phyloP scores from a whole-genome alignment of 2,329 filamentous ascomycete species.

The Ascosphaera acerosa region DNA sequence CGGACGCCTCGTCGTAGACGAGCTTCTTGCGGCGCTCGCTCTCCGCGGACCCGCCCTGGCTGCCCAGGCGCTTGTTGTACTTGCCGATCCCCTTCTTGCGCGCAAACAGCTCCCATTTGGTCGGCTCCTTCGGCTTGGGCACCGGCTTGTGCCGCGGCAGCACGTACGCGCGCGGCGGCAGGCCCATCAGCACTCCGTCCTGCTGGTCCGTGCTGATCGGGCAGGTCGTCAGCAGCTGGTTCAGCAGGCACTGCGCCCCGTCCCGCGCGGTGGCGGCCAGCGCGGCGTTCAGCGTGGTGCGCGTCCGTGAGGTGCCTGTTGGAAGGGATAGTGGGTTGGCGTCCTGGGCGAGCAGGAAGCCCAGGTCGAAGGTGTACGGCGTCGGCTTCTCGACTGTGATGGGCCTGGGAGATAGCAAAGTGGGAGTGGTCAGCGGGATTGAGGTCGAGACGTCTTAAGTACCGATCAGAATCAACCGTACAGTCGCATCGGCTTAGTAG shows the following conservation, averaged over 20 bases:
- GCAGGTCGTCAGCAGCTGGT: constrained; percentile 80
- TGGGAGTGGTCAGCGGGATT: too few relatives aligned
- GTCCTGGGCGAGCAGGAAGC: constrained; percentile 65
- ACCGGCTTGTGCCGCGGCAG: constrained; percentile 84
- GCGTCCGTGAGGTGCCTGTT: constrained; percentile 9
- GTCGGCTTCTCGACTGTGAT: constrained; percentile 56
- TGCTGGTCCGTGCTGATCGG: constrained; percentile 40
- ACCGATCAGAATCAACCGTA: too few relatives aligned
- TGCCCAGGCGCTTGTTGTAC: constrained; percentile 40
- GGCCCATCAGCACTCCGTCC: constrained; percentile 48
- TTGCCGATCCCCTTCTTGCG: constrained; percentile 83
- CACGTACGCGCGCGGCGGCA: constrained; percentile 42
- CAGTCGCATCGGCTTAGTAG: too few relatives aligned
- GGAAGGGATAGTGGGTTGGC: constrained; percentile 50
- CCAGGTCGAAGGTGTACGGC: constrained; percentile 78
- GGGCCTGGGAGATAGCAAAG: constrained; percentile 19
- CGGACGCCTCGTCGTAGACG: constrained; percentile 58
- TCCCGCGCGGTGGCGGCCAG: constrained; percentile 58
- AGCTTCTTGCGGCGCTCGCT: constrained; percentile 40
- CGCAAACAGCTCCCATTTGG: constrained; percentile 91
- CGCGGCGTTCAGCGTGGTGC: constrained; percentile 32
- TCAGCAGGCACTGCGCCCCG: constrained; percentile 74
- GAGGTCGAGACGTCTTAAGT: too few relatives aligned
- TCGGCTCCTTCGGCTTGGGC: constrained; percentile 54
- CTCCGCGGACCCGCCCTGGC: constrained; percentile 30